Evolutionary conservation across 2,329 filamentous ascomycete genomes (phyloP), one percentile per base, ranked within the genome.

Genomic region (Aureobasidium sp.): DNA sequence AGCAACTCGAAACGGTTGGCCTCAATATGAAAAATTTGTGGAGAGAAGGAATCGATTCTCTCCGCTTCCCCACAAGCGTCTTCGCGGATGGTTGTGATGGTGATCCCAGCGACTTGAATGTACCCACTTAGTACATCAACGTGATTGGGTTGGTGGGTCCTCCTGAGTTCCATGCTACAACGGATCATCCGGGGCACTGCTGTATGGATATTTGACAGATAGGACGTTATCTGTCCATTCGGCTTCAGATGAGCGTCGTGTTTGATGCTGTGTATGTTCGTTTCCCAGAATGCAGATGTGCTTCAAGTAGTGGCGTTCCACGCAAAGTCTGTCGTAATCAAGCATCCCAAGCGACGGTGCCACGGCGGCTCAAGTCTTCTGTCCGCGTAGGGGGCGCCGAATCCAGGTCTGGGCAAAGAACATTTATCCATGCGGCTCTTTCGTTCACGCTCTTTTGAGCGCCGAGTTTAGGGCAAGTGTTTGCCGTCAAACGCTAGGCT

Each of bases 1-100:
- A 48, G 55, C 55, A 58, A 58, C 42, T 58, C 55, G 55, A 58
- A 58, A 58, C 55, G 55, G 55, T 58, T 58, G 55, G 55, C 55
- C 55, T 58, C 55, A 58, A 48, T 45, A 58, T 47, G 25, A 58
- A 29, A 58, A 58, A 37, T 29, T 58, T 58, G 55, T 58, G 55
- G 55, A 27, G 55, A 42, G 52, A 31, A 58, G 15, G 15, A 58
- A 58, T 58, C 42, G 31, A 58, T 58, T 57, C 27, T 27, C 42
- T 48, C 55, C 55, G 55, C 55, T 58, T 58, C 55, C 36, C 55
- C 55, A 58, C 55, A 57, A 34, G 53, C 31, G 52, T 48, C 41
- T 27, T 42, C 20, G 42, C 29, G 31, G 14, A 34, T 48, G 42
- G 55, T 48, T 14, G 31, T 47, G 20, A 58, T 7, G 12, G 15